Percentiles rank a stretch among this genome's conserved stretches.
These are phyloP conservation scores for Teunomyces aglyptinius DNA, from an alignment of 805 yeast species.

Conservation along the genomic window DNA sequence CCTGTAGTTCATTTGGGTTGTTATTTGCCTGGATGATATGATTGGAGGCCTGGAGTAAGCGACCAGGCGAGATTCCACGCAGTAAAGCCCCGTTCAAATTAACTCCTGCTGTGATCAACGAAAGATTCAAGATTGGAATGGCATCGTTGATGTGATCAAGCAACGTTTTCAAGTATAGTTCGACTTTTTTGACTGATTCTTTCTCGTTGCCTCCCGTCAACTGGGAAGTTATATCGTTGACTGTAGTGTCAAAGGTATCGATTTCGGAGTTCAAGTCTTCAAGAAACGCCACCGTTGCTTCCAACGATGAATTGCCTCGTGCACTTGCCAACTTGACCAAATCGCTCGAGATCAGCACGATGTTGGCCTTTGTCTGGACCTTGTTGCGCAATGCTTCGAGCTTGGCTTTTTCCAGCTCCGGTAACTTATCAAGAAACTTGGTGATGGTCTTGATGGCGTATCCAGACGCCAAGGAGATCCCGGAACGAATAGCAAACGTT, in stretches of 20 bases:
- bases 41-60: slow-evolving; percentile 61
- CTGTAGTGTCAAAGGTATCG: slow-evolving; percentile 51
- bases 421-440: slow-evolving; percentile 52
- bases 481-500: slow-evolving; percentile 75
- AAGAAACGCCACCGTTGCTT: slow-evolving; percentile 53
- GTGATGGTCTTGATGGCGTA: slow-evolving; percentile 68
- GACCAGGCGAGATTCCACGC: slow-evolving; percentile 58
- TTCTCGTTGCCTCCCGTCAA: slow-evolving; percentile 27
- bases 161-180: slow-evolving; percentile 47
- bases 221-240: slow-evolving; percentile 38
- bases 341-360: slow-evolving; percentile 66
- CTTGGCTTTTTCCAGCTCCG: slow-evolving; percentile 48
- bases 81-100: slow-evolving; percentile 51
- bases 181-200: slow-evolving; percentile 46
- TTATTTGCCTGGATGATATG: slow-evolving; percentile 26
- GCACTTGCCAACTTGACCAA: slow-evolving; percentile 61
- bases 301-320: slow-evolving; percentile 58
- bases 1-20: slow-evolving; percentile 18
- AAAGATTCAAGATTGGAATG: slow-evolving; percentile 64
- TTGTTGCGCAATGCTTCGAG: slow-evolving; percentile 43
- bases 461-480: slow-evolving; percentile 70
- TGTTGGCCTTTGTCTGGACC: slow-evolving; percentile 56
- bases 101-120: slow-evolving; percentile 69
- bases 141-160: slow-evolving; percentile 59
- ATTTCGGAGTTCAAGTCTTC: slow-evolving; percentile 56